These are phyloP conservation scores for Amanita muscaria DNA, from an alignment of 768 basidiomycete species.

Conservation along the genomic window DNA sequence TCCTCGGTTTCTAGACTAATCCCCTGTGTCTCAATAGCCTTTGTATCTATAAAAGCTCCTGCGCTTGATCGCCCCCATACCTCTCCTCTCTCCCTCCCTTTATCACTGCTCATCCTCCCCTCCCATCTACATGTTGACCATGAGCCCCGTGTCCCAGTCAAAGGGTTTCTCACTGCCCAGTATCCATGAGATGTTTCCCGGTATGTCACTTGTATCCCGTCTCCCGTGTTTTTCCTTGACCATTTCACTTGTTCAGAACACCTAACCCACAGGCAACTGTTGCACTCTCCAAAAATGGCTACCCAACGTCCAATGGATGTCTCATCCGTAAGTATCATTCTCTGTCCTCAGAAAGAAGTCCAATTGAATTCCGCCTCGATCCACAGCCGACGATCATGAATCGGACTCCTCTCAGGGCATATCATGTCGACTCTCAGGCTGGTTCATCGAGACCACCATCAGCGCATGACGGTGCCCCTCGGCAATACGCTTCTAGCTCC, in stretches of 20 bases:
- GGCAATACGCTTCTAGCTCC: constrained; percentile 5
- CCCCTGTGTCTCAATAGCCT: background rate
- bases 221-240: background rate
- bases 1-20: constrained; percentile 5
- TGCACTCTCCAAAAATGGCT: background rate
- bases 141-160: background rate
- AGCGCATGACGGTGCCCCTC: constrained; percentile 3
- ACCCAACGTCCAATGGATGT: background rate
- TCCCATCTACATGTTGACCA: constrained; percentile 2
- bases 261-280: constrained; percentile 6
- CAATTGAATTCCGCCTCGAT: too few species aligned
- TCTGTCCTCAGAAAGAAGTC: too few species aligned
- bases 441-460: background rate
- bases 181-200: constrained; percentile 50
- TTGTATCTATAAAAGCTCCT: constrained; percentile 1
- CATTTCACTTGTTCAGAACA: constrained; percentile 12
- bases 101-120: background rate
- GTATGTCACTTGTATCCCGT: constrained; percentile 19
- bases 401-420: too few species aligned
- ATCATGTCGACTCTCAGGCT: constrained; percentile 4
- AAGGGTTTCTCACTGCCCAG: constrained; percentile 32
- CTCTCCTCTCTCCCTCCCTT: background rate
- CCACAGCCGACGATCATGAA: too few species aligned
- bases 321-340: background rate
- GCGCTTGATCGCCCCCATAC: background rate